Base-by-base conservation (phyloP, 2,329 filamentous ascomycete species). In the Cladosporium sp. region DNA sequence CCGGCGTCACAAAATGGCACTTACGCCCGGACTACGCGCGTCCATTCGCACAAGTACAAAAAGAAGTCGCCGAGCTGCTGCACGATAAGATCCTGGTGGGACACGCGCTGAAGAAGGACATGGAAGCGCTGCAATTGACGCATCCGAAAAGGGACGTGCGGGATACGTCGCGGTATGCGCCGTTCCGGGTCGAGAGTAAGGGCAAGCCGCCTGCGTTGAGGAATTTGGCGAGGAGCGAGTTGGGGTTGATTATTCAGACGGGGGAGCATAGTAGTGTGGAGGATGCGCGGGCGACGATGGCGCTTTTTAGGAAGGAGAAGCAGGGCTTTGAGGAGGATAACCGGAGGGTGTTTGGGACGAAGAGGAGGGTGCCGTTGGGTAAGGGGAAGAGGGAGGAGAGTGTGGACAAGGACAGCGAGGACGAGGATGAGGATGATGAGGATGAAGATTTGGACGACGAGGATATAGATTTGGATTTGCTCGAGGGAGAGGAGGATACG, bases 221-320 rank as follows among this genome's bases (percentile, higher is more conserved):
- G 75, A 79, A 85, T 63, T 71, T 89, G 65, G 85, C 85, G 23
- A 81, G 82, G 66, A 83, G 85, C 69, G 77, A 87, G 64, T 71
- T 89, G 39, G 87, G 86, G 0, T 72, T 87, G 63, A 82, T 84
- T 65, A 88, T 89, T 30, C 87, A 89, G 73, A 80, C 79, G 5
- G 86, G 85, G 1, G 83, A 84, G 67, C 87, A 89, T 79, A 86
- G 83, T 62, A 86, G 84, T 72, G 81, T 89, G 63, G 87, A 89
- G 72, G 95, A 99, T 81, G 95, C 95, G 1, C 84, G 92, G 70
- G 92, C 91, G 5, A 89, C 93, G 0, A 98, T 99, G 93, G 80
- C 94, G 64, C 80, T 99, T 49, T 98, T 96, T 74, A 85, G 91
- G 67, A 86, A 88, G 70, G 87, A 93, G 76, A 98, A 97, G 80